Conservation (phyloP, 495 filamentous ascomycete genomes). For the Tuber aestivum region DNA sequence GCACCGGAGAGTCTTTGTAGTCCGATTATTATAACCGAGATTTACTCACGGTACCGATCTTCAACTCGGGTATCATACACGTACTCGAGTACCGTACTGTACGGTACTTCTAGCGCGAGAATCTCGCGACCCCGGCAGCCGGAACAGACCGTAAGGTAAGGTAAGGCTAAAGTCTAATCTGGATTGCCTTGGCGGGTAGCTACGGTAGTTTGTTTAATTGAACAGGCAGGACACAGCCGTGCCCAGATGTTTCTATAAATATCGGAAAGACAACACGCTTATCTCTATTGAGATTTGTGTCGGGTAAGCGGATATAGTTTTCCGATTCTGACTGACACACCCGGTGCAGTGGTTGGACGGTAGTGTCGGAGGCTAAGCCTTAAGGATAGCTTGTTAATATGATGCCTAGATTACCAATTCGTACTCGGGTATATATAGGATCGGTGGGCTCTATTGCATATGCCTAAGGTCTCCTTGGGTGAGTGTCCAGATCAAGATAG, state of each 20-base stretch:
- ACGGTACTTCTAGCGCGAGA: too few species aligned
- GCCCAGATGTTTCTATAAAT: background rate
- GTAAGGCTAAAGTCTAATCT: background rate
- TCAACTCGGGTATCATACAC: too few species aligned
- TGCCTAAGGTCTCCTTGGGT: background rate
- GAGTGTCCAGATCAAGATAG: background rate
- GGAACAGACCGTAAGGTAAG: background rate
- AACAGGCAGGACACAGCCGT: background rate
- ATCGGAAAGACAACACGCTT: background rate
- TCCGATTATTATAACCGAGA: too few species aligned
- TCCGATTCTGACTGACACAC: background rate
- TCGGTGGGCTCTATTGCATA: background rate
- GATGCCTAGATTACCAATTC: background rate
- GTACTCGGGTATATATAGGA: background rate
- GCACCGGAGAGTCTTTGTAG: too few species aligned
- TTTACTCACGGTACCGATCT: too few species aligned
- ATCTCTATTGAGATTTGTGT: background rate
- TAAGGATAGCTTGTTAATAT: background rate
- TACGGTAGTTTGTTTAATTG: background rate
- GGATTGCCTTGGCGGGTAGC: background rate
- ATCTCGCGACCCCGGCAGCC: too few species aligned
- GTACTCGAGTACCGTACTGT: too few species aligned
- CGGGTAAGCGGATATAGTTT: background rate
- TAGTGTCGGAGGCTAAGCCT: background rate
- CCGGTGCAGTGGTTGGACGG: background rate